Base-by-base conservation (phyloP, 2,329 filamentous ascomycete genomes). In the Scorias spongiosa region DNA sequence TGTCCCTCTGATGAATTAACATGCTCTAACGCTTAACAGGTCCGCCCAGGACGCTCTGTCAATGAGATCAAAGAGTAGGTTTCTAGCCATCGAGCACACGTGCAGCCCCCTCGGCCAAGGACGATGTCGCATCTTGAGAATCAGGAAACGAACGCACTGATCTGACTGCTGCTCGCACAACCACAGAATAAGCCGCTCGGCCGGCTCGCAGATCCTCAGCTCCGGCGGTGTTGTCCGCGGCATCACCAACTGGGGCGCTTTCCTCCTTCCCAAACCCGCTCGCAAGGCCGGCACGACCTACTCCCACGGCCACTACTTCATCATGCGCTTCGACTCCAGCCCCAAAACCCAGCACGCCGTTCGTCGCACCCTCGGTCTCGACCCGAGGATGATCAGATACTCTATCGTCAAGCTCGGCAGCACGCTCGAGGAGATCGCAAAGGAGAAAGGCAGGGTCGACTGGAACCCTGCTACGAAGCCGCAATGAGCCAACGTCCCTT, bases 221-320 rank as follows among this genome's bases (percentile, higher is more conserved):
- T 76, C 80, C 52, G 82, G 83, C 62, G 91, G 91, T 64, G 88
- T 95, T 45, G 78, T 98, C 59, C 87, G 91, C 55, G 87, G 87
- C 61, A 74, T 93, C 60, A 81, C 81, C 54, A 98, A 98, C 73
- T 98, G 91, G 91, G 91, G 91, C 60, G 75, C 84, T 54, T 95
- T 91, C 68, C 73, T 81, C 40, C 81, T 98, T 14, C 89, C 91
- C 40, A 82, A 80, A 53, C 78, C 85, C 49, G 73, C 80, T 46
- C 80, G 79, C 49, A 81, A 81, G 60, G 81, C 93, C 65, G 87
- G 95, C 67, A 78, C 82, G 54, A 79, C 78, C 52, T 82, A 96
- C 73, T 76, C 76, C 51, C 75, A 79, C 54, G 91, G 91, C 44
- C 88, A 96, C 70, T 93, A 98, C 74, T 98, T 98, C 65, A 83